phyloP scores from a whole-genome alignment of 176 grass and related monocot genomes.

The Zizania latifolia region DNA sequence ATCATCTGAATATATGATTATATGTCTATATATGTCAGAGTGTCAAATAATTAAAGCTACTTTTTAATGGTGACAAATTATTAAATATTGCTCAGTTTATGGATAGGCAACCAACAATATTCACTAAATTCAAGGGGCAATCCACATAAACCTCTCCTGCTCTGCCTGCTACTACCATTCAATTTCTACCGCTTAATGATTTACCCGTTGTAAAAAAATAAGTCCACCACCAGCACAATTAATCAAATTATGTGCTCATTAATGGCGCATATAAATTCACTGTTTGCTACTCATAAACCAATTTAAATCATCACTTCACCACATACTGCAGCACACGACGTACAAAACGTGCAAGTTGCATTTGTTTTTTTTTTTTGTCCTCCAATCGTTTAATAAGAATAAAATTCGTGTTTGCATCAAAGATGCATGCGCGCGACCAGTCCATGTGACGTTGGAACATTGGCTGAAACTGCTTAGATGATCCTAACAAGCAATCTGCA shows the following conservation, averaged over 20 bases:
- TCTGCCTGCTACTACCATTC: no score
- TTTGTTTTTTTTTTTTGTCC: not conserved
- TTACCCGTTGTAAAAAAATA: not conserved
- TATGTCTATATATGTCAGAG: no score
- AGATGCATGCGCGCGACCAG: not conserved
- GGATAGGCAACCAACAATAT: not conserved
- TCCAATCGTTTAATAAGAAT: not conserved
- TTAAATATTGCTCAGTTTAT: no score
- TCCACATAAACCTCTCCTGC: not conserved
- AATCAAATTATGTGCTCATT: not conserved
- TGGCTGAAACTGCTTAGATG: not conserved
- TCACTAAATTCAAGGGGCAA: not conserved
- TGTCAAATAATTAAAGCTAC: no score
- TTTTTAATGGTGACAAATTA: no score
- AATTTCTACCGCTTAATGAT: not conserved
- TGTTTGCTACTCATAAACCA: not conserved
- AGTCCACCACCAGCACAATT: not conserved
- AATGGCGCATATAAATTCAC: not conserved
- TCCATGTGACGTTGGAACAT: constrained; percentile 4
- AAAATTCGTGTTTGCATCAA: not conserved
- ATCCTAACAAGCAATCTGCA: not conserved
- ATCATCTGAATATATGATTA: no score
- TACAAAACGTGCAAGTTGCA: not conserved
- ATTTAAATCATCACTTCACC: not conserved
- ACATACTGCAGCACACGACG: not conserved